Conservation (phyloP, 73 alveolate genomes). For the Paraurostyla sp. region DNA sequence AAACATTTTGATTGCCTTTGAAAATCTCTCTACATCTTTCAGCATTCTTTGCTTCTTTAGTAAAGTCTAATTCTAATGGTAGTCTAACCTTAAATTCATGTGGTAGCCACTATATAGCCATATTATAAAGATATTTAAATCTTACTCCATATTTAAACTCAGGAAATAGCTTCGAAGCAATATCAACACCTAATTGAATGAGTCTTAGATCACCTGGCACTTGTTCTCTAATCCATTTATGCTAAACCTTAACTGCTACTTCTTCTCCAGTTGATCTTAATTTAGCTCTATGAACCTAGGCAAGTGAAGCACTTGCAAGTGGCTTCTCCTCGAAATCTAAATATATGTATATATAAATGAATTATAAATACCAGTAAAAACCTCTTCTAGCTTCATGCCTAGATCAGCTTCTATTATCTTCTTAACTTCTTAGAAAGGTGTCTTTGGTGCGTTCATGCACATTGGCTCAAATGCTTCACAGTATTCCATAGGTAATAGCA, state of each 20-base stretch:
- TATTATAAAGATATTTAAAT: no score
- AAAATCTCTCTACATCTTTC: conserved; percentile 75
- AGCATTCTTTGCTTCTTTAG: conserved; percentile 80
- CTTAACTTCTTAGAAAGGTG: conserved; percentile 69
- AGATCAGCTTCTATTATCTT: conserved; percentile 70
- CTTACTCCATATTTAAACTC: conserved; percentile 77
- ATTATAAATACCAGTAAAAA: conserved; percentile 53
- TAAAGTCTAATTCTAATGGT: conserved; percentile 80
- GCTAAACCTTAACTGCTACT: conserved; percentile 88
- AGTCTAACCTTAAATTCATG: conserved; percentile 73
- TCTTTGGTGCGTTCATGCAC: conserved; percentile 77
- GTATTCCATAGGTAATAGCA: conserved; percentile 81
- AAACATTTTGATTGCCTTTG: conserved; percentile 50
- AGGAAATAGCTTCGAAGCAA: conserved; percentile 75
- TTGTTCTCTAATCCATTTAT: conserved; percentile 70
- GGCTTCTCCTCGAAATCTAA: conserved; percentile 79
- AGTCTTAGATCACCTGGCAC: conserved; percentile 76
- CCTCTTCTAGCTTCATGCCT: conserved; percentile 58
- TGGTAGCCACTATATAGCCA: conserved; percentile 82
- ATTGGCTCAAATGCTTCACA: conserved; percentile 73
- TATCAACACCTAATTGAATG: conserved; percentile 68
- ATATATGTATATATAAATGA: background rate
- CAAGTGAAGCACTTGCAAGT: conserved; percentile 85
- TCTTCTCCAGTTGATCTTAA: conserved; percentile 68
- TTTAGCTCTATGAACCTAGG: conserved; percentile 85